Evolutionary conservation across 202 grass and related monocot genomes (phyloP).

Genomic region (Miscanthus sacchariflorus): DNA sequence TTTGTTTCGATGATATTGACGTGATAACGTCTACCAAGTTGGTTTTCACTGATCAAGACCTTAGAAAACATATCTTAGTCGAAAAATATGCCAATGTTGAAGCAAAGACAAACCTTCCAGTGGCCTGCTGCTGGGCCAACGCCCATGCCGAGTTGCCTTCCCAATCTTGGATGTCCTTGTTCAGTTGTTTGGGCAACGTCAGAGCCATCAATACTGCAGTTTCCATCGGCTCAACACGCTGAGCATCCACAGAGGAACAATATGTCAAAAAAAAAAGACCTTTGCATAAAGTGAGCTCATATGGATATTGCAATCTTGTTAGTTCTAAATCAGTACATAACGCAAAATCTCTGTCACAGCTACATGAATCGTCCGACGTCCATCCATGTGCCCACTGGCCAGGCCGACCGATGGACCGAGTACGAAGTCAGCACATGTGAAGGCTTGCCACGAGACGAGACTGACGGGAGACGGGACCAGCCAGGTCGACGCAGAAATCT

Average conservation of each 20-base stretch:
- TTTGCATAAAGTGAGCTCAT: neutral
- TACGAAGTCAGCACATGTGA: constrained; percentile 44
- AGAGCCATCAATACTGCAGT: neutral
- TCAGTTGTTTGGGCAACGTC: no score
- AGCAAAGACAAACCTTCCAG: no score
- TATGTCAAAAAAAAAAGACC: no score
- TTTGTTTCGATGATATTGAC: no score
- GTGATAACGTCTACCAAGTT: no score
- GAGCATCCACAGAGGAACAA: no score
- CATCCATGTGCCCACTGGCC: constrained; percentile 26
- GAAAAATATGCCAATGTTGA: no score
- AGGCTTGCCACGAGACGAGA: neutral
- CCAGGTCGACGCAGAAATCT: constrained; percentile 34
- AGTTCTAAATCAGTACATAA: neutral
- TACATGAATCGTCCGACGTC: neutral
- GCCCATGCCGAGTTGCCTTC: no score
- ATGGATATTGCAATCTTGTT: neutral
- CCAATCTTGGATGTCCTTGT: no score
- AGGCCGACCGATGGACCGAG: neutral
- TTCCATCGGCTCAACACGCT: neutral
- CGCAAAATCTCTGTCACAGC: neutral
- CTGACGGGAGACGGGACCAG: constrained; percentile 20
- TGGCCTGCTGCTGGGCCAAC: no score
- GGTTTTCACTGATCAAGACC: no score
- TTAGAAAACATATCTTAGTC: constrained; percentile 1